Percentiles rank a stretch among this genome's conserved stretches.
Evolutionary conservation across 2,329 filamentous ascomycete species (phyloP).

Genomic region (Calonectria crousiana): DNA sequence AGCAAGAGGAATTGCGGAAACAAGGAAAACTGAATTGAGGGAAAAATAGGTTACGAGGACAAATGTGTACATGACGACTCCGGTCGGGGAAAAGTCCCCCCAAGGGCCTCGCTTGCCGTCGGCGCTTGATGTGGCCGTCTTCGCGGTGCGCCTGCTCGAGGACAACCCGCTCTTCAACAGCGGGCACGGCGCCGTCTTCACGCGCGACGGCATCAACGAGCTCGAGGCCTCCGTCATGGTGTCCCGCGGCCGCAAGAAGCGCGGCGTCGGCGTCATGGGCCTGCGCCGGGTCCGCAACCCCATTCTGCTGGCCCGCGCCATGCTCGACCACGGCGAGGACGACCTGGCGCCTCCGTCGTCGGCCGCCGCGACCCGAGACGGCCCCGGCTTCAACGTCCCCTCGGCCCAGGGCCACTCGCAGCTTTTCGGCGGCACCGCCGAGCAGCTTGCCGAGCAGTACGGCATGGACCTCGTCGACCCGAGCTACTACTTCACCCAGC

Average conservation of each 20-base stretch:
- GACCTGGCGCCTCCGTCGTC: conserved; percentile 60
- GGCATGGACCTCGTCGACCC: conserved; percentile 77
- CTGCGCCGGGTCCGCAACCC: conserved; percentile 83
- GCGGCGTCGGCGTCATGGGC: conserved; percentile 82
- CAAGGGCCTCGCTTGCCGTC: conserved; percentile 51
- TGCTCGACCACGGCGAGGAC: conserved; percentile 75
- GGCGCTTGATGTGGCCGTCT: conserved; percentile 80
- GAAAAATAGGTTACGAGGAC: conserved; percentile 57
- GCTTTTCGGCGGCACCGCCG: conserved; percentile 75
- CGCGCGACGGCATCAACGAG: conserved; percentile 83
- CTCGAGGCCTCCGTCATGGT: conserved; percentile 92
- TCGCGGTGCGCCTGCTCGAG: conserved; percentile 82
- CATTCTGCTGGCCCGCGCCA: conserved; percentile 77
- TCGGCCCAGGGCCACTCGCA: conserved; percentile 78
- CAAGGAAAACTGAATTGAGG: neutral
- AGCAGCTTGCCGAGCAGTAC: conserved; percentile 75
- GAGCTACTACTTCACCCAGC: conserved; percentile 83
- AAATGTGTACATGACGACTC: conserved; percentile 60
- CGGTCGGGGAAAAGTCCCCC: conserved; percentile 29
- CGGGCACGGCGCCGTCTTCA: conserved; percentile 88
- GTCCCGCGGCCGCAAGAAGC: conserved; percentile 77
- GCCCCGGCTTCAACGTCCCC: conserved; percentile 55
- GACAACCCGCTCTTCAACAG: conserved; percentile 87
- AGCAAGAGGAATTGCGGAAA: neutral
- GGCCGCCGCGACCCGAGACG: neutral